A percentile compares a stretch with the other conserved stretches of the same genome.
Conservation (phyloP, 2,329 filamentous ascomycete genomes). For the Chaetothyriales sp. region DNA sequence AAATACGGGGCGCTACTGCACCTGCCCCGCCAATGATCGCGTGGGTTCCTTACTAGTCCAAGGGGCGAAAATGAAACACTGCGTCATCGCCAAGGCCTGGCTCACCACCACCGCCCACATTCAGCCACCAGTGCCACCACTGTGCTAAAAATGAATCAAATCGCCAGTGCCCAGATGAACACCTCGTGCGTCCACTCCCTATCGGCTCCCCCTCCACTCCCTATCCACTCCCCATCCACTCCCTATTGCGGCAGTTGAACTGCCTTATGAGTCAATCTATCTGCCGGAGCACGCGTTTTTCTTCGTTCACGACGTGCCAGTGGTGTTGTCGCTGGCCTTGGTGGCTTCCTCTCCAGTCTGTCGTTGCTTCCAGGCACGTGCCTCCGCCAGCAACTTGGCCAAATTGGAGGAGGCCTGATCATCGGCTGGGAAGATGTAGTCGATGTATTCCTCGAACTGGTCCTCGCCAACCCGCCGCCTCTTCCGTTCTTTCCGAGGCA, state of each 20-base stretch:
- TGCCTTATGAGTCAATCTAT: background rate
- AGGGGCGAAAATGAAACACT: background rate
- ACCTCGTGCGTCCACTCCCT: too few relatives aligned
- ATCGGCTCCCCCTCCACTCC: too few relatives aligned
- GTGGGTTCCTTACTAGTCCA: background rate
- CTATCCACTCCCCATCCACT: too few relatives aligned
- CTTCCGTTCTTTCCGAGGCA: conserved; percentile 89
- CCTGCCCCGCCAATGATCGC: background rate
- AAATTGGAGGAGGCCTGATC: conserved; percentile 73
- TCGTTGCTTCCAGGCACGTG: conserved; percentile 68
- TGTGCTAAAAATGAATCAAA: too few relatives aligned
- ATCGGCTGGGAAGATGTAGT: conserved; percentile 93
- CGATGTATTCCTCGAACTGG: conserved; percentile 88
- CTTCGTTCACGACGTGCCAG: background rate
- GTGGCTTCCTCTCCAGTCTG: conserved; percentile 1
- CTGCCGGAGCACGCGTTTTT: background rate
- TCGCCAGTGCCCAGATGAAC: too few relatives aligned
- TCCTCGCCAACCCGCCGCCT: conserved; percentile 74
- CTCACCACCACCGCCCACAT: background rate
- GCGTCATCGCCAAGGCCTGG: background rate
- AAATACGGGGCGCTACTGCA: background rate
- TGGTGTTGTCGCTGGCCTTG: background rate
- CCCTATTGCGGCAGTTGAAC: too few relatives aligned
- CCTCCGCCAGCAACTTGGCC: conserved; percentile 69
- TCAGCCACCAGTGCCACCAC: too few relatives aligned